Percentiles rank a stretch among this genome's conserved stretches.
phyloP scores from a whole-genome alignment of 1,284 basidiomycete genomes.

The Rugosomyces carneus region DNA sequence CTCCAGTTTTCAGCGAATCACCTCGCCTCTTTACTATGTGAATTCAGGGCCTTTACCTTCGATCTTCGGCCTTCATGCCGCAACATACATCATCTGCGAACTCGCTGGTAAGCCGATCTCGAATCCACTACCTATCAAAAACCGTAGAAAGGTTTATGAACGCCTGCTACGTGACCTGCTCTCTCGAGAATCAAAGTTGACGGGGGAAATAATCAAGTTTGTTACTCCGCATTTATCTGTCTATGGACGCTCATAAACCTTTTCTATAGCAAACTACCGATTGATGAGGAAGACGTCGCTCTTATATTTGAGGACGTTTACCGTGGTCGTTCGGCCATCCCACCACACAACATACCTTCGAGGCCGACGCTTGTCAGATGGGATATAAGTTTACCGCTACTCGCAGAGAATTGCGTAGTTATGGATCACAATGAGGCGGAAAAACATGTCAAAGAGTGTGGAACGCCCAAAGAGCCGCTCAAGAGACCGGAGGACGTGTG shows the following conservation, averaged over 20 bases:
- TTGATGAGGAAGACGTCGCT: conserved; percentile 77
- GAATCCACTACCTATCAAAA: conserved; percentile 80
- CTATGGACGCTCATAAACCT: neutral
- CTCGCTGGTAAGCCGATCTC: conserved; percentile 77
- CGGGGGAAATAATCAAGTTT: conserved; percentile 49
- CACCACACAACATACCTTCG: conserved; percentile 67
- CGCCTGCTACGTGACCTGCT: conserved; percentile 73
- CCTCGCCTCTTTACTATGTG: neutral
- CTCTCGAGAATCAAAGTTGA: conserved; percentile 62
- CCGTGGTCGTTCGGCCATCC: conserved; percentile 73
- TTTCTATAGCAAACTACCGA: conserved; percentile 55
- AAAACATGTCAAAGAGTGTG: conserved; percentile 54
- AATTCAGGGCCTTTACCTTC: conserved; percentile 70
- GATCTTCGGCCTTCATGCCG: conserved; percentile 84
- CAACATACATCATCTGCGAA: conserved; percentile 82
- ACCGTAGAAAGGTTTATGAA: conserved; percentile 80
- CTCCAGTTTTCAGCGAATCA: neutral
- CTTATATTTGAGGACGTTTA: conserved; percentile 86
- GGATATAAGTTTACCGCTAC: conserved; percentile 61
- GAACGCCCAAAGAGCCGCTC: conserved; percentile 22
- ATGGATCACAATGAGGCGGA: conserved; percentile 73
- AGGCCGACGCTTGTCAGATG: conserved; percentile 75
- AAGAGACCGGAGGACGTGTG: conserved; percentile 51
- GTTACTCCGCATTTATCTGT: conserved; percentile 13
- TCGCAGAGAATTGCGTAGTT: conserved; percentile 75